A percentile compares a stretch with the other conserved stretches of the same genome.
Evolutionary conservation across 768 basidiomycete species (phyloP).

Genomic region (Mycena olivaceomarginata): DNA sequence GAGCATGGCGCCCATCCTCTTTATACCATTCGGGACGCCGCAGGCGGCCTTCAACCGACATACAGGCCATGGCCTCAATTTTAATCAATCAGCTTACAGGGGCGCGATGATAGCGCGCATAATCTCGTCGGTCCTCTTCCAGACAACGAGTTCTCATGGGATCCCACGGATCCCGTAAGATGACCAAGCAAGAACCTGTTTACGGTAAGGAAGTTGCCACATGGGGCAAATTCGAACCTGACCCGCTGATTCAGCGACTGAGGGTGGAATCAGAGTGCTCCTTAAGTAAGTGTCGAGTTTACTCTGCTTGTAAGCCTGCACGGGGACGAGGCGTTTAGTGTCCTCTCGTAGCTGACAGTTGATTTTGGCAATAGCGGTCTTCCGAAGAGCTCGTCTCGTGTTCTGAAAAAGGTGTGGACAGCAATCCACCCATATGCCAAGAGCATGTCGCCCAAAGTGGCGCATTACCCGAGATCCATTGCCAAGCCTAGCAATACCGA

Average conservation of each 20-base stretch:
- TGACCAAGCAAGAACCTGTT: slow-evolving; percentile 6
- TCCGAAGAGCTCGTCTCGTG: background rate
- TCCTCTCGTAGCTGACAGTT: background rate
- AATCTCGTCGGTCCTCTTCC: background rate
- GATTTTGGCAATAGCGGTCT: background rate
- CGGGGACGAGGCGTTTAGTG: background rate
- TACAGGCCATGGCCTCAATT: background rate
- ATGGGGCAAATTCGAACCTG: background rate
- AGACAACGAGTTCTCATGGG: slow-evolving; percentile 15
- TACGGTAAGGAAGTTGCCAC: slow-evolving; percentile 8
- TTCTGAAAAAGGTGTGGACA: background rate
- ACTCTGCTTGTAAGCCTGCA: background rate
- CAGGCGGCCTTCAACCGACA: background rate
- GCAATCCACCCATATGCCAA: background rate
- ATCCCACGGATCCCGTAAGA: slow-evolving; percentile 8
- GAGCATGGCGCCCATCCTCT: background rate
- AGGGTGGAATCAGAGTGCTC: background rate
- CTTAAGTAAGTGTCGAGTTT: background rate
- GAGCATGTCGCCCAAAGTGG: background rate
- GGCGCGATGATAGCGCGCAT: background rate
- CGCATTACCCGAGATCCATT: background rate
- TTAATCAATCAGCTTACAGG: background rate
- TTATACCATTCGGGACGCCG: slow-evolving; percentile 8
- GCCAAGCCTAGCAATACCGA: slow-evolving; percentile 14
- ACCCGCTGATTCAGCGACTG: slow-evolving; percentile 1